Evolutionary conservation across 2,329 filamentous ascomycete species (phyloP).

Genomic region (Zymoseptoria ardabiliae): DNA sequence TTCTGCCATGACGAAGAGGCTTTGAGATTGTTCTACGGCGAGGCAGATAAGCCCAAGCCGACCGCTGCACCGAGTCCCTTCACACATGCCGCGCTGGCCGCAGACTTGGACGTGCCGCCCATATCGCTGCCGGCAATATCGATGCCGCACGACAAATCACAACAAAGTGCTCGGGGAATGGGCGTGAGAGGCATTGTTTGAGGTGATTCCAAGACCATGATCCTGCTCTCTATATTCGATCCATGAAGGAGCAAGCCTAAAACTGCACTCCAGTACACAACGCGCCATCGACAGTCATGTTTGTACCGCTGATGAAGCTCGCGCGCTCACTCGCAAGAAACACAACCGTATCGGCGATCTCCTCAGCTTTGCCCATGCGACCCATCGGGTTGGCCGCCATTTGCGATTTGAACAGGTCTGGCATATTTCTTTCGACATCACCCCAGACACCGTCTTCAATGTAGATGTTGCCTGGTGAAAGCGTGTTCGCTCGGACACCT

Average conservation of each 20-base stretch:
- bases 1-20: constrained; percentile 37
- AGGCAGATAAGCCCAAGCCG: constrained; percentile 27
- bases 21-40: constrained; percentile 38
- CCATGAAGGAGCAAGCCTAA: constrained; percentile 5
- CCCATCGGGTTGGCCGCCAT: constrained; percentile 34
- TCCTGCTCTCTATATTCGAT: too few species aligned
- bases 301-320: constrained; percentile 25
- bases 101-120: constrained; percentile 33
- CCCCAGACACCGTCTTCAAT: constrained; percentile 33
- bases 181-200: neutral
- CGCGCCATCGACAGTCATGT: constrained; percentile 26
- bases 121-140: constrained; percentile 31
- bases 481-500: constrained; percentile 32
- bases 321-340: constrained; percentile 34
- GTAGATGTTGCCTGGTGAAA: constrained; percentile 29
- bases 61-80: constrained; percentile 34
- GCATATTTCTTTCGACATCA: constrained; percentile 25
- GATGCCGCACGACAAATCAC: neutral
- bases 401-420: constrained; percentile 26
- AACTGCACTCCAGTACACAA: constrained; percentile 25
- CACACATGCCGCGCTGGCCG: constrained; percentile 17
- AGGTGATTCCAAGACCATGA: too few species aligned
- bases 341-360: constrained; percentile 42
- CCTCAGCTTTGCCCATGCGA: constrained; percentile 43
- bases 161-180: neutral